Conservation (phyloP, 139 green algal species). For the Haematococcus sp. region DNA sequence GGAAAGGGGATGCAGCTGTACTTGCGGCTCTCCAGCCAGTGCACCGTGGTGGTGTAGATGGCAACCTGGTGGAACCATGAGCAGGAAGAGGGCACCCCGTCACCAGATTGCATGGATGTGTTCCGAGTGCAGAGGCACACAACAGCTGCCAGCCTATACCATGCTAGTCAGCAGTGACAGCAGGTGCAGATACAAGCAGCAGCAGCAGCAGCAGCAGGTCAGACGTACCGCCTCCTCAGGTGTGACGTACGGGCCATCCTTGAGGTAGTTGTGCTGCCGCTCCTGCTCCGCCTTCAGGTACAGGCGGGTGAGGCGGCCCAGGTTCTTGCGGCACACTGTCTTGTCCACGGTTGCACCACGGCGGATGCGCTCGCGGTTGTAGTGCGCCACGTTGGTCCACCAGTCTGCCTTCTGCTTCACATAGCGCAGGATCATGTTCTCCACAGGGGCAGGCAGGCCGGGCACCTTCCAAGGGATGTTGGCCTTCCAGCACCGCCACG, state of each 20-base stretch:
- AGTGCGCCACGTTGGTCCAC: constrained; percentile 99
- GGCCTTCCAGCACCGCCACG: constrained; percentile 95
- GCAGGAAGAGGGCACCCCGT: too few species aligned
- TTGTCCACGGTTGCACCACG: constrained; percentile 99
- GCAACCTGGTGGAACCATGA: constrained; percentile 14
- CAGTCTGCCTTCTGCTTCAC: constrained; percentile 99
- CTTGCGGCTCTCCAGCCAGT: constrained; percentile 98
- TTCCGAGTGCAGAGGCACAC: too few species aligned
- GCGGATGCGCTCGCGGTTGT: constrained; percentile 98
- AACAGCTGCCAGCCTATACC: too few species aligned
- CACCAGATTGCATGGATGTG: too few species aligned
- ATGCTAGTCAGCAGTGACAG: too few species aligned
- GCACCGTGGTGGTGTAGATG: constrained; percentile 91
- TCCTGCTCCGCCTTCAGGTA: constrained; percentile 96
- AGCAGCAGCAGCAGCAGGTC: not conserved
- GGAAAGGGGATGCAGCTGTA: constrained; percentile 98
- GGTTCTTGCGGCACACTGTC: constrained; percentile 99
- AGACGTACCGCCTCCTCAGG: constrained; percentile 97
- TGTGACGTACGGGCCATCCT: constrained; percentile 89
- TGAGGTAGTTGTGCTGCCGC: constrained; percentile 99
- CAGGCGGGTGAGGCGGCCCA: constrained; percentile 96
- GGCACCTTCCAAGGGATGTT: constrained; percentile 99
- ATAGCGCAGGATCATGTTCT: constrained; percentile 99
- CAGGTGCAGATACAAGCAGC: too few species aligned
- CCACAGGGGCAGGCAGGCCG: constrained; percentile 94